A percentile compares a stretch with the other conserved stretches of the same genome.
Conservation (phyloP, 805 yeast species). For the Nematodospora valgi region DNA sequence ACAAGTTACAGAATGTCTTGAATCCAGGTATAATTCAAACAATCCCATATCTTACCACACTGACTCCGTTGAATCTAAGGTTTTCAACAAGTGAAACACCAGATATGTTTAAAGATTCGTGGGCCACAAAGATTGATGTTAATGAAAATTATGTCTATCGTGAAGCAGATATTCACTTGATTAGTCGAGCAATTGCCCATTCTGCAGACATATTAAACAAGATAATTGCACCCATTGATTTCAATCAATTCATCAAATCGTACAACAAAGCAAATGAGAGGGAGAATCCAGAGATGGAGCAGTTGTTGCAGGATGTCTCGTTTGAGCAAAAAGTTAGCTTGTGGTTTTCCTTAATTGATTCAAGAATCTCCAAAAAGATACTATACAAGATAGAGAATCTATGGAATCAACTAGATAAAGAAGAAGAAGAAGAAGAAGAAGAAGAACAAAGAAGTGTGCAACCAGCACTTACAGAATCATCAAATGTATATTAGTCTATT, state of each 20-base stretch:
- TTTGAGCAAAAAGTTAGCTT: conserved; percentile 16
- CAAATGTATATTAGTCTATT: too few species aligned
- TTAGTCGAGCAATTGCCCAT: conserved; percentile 26
- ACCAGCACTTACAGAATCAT: too few species aligned
- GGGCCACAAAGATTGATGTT: conserved; percentile 48
- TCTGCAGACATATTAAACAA: conserved; percentile 21
- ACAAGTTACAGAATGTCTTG: conserved; percentile 14
- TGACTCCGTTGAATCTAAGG: conserved; percentile 36
- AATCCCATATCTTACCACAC: conserved; percentile 58
- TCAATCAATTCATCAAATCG: conserved; percentile 11
- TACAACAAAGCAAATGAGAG: conserved; percentile 9
- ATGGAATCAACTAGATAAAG: conserved; percentile 10
- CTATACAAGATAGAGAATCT: conserved; percentile 7
- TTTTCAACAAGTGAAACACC: conserved; percentile 30
- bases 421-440: not conserved
- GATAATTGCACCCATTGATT: conserved; percentile 19
- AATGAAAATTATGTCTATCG: conserved; percentile 49
- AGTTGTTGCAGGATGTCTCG: conserved; percentile 9
- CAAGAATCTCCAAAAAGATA: not conserved
- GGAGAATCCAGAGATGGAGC: conserved; percentile 10
- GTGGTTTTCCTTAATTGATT: conserved; percentile 6
- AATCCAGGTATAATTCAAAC: conserved; percentile 35
- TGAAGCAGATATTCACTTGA: conserved; percentile 28
- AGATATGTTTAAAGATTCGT: conserved; percentile 27
- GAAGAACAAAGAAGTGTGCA: not conserved